Percentiles rank a stretch among this genome's conserved stretches.
phyloP scores from a whole-genome alignment of 768 basidiomycete genomes.

The Serendipita sp. region DNA sequence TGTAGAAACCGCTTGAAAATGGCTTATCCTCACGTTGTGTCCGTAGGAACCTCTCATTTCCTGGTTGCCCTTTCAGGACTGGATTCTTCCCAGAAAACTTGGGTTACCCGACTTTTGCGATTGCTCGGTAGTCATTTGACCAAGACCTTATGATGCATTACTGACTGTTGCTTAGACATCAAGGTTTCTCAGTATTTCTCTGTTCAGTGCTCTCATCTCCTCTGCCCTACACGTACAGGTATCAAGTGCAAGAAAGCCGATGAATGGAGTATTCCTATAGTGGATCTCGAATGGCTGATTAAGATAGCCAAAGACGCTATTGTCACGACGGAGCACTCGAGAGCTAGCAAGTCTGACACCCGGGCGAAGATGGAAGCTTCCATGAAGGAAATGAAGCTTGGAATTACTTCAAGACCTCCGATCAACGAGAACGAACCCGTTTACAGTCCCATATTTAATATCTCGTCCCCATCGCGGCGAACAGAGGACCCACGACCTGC shows the following conservation, averaged over 20 bases:
- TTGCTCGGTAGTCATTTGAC: slow-evolving; percentile 36
- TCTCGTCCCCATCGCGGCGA: not conserved
- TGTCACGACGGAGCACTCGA: slow-evolving; percentile 5
- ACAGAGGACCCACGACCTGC: not conserved
- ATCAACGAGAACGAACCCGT: not conserved
- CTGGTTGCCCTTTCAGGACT: slow-evolving; percentile 60
- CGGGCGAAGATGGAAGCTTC: not conserved
- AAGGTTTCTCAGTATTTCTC: slow-evolving; percentile 42
- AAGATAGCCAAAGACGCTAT: slow-evolving; percentile 37
- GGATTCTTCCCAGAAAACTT: slow-evolving; percentile 30
- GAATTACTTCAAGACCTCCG: not conserved
- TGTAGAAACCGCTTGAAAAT: slow-evolving; percentile 6
- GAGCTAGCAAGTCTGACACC: not conserved
- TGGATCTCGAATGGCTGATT: slow-evolving; percentile 54
- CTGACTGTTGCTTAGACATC: slow-evolving; percentile 26
- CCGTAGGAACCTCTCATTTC: slow-evolving; percentile 38
- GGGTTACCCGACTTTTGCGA: slow-evolving; percentile 46
- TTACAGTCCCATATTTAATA: not conserved
- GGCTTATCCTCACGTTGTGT: not conserved
- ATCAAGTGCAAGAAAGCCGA: slow-evolving; percentile 62
- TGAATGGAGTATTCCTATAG: slow-evolving; percentile 65
- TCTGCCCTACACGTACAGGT: slow-evolving; percentile 57
- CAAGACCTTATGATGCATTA: slow-evolving; percentile 8
- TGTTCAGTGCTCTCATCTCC: slow-evolving; percentile 56
- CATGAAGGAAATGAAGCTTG: not conserved